phyloP scores from a whole-genome alignment of 768 basidiomycete genomes.

The Amanita rubescens region DNA sequence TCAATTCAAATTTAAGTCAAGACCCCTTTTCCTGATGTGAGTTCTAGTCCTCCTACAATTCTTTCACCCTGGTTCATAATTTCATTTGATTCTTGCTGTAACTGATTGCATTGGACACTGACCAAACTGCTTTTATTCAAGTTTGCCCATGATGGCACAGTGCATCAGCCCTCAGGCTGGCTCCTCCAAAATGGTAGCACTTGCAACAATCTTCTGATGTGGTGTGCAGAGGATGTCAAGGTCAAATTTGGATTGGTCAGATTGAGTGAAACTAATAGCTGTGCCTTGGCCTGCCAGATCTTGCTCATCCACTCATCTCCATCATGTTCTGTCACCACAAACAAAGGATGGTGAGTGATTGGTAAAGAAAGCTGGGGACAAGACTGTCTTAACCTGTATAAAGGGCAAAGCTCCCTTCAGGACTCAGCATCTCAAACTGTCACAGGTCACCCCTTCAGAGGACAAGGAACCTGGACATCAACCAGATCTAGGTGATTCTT shows the following conservation, averaged over 20 bases:
- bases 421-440: constrained; percentile 68
- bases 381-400: constrained; percentile 48
- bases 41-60: too few relatives aligned
- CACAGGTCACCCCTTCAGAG: constrained; percentile 42
- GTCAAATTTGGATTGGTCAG: constrained; percentile 74
- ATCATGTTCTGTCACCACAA: constrained; percentile 47
- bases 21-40: too few relatives aligned
- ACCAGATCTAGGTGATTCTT: constrained; percentile 64
- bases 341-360: not conserved
- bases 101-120: too few relatives aligned
- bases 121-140: too few relatives aligned
- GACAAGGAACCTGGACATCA: constrained; percentile 67
- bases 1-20: too few relatives aligned
- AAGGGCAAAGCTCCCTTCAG: constrained; percentile 71
- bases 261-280: constrained; percentile 61
- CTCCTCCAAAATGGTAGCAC: constrained; percentile 71
- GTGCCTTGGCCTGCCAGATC: constrained; percentile 63
- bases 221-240: constrained; percentile 70
- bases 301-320: constrained; percentile 59
- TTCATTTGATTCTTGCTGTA: too few relatives aligned
- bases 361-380: not conserved
- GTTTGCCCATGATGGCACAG: too few relatives aligned
- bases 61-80: too few relatives aligned
- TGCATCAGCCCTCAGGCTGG: too few relatives aligned
- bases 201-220: constrained; percentile 65